These are phyloP conservation scores for Erythrophleum ivorense DNA, from an alignment of 331 rosid species.

Conservation along the genomic window DNA sequence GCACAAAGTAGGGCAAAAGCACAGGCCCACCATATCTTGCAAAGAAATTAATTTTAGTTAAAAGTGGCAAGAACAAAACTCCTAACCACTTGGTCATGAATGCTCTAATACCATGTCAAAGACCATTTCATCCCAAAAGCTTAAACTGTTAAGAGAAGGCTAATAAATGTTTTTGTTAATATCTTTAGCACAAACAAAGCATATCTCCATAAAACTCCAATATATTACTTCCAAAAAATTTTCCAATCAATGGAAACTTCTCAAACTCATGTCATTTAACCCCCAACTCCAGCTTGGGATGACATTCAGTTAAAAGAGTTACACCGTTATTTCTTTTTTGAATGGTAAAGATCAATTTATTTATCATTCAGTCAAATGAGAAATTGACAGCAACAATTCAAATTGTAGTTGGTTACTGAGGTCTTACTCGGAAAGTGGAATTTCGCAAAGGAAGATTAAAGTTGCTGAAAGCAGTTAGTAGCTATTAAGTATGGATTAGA, in stretches of 20 bases:
- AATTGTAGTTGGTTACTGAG: background rate
- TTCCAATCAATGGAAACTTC: background rate
- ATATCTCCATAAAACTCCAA: too few relatives aligned
- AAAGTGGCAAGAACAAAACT: too few relatives aligned
- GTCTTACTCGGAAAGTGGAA: background rate
- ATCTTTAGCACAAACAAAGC: too few relatives aligned
- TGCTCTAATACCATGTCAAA: background rate
- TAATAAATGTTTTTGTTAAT: too few relatives aligned
- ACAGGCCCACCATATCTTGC: too few relatives aligned
- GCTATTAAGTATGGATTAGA: background rate
- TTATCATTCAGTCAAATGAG: background rate
- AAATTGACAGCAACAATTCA: background rate
- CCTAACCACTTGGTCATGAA: too few relatives aligned
- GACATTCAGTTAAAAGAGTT: background rate
- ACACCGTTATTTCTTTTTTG: background rate
- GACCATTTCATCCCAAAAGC: background rate
- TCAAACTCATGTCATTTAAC: slow-evolving; percentile 18
- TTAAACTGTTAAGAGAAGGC: background rate
- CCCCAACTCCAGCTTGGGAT: background rate
- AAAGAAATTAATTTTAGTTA: too few relatives aligned
- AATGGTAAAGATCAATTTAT: background rate
- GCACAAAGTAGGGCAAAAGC: too few relatives aligned
- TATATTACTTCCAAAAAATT: background rate
- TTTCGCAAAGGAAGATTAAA: too few relatives aligned
- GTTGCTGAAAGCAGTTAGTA: background rate